phyloP scores from a whole-genome alignment of 78 protist genomes.

The Protostelium mycophagum region DNA sequence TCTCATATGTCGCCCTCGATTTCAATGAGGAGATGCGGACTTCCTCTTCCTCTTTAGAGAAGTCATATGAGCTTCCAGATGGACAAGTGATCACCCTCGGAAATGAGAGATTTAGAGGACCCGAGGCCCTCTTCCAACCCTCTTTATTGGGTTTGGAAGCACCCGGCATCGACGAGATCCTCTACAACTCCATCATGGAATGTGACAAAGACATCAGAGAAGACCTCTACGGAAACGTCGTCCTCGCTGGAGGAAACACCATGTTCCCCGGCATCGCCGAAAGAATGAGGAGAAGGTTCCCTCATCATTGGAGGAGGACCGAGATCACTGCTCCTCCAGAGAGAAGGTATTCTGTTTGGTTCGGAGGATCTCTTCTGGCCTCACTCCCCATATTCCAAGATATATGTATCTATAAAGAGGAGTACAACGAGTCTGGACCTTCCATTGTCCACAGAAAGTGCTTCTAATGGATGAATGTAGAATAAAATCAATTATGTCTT shows the following conservation, averaged over 20 bases:
- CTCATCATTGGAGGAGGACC: slow-evolving; percentile 83
- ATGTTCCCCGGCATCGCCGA: too few species aligned
- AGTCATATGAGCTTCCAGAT: too few species aligned
- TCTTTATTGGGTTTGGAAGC: slow-evolving; percentile 80
- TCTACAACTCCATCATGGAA: too few species aligned
- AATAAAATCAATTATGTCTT: too few species aligned
- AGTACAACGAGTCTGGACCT: too few species aligned
- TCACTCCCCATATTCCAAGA: slow-evolving; percentile 89
- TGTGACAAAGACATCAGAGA: slow-evolving; percentile 91
- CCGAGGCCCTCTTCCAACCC: too few species aligned
- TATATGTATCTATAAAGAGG: slow-evolving; percentile 89
- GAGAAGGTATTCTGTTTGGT: slow-evolving; percentile 94
- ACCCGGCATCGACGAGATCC: slow-evolving; percentile 86
- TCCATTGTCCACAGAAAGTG: too few species aligned
- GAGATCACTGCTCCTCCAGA: slow-evolving; percentile 89
- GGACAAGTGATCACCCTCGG: slow-evolving; percentile 85
- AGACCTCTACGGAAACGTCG: slow-evolving; percentile 88
- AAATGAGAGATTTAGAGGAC: too few species aligned
- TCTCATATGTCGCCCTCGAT: too few species aligned
- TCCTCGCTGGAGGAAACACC: slow-evolving; percentile 94
- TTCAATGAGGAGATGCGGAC: slow-evolving; percentile 77
- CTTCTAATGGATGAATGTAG: too few species aligned
- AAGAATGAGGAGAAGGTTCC: slow-evolving; percentile 81
- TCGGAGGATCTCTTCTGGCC: slow-evolving; percentile 96
- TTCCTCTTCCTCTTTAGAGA: slow-evolving; percentile 81